Conservation (phyloP, 768 basidiomycete species). For the Agaricus subrufescens region DNA sequence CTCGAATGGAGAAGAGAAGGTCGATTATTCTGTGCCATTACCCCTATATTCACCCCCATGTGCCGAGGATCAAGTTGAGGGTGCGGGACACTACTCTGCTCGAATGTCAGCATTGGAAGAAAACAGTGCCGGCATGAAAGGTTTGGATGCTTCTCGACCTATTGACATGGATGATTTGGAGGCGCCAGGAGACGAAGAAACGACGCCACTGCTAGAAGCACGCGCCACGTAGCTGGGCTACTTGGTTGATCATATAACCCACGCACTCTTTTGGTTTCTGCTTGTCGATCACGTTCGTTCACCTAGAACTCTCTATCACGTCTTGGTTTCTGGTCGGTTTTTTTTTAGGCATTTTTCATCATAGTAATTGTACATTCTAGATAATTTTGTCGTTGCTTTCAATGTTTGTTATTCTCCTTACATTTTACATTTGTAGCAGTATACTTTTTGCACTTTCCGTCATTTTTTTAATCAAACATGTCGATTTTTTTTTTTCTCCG, state of each 20-base stretch:
- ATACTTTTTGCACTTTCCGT: neutral
- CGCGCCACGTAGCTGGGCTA: neutral
- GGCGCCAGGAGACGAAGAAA: conserved; percentile 3
- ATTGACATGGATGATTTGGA: neutral
- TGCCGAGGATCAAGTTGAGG: neutral
- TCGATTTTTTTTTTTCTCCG: neutral
- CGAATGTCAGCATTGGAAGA: neutral
- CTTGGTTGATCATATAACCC: neutral
- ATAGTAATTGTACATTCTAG: no score
- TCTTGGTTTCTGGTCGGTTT: no score
- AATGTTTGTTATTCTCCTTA: neutral
- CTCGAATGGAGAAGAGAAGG: conserved; percentile 65
- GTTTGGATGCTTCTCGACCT: neutral
- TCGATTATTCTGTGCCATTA: conserved; percentile 60
- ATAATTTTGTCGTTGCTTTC: no score
- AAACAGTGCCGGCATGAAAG: neutral
- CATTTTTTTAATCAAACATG: neutral
- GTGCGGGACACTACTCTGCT: neutral
- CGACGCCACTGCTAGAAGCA: conserved; percentile 3
- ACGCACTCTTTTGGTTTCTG: neutral
- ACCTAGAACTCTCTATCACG: no score
- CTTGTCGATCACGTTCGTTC: neutral
- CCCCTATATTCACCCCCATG: conserved; percentile 54
- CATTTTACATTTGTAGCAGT: neutral
- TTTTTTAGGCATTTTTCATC: no score